A percentile compares a stretch with the other conserved stretches of the same genome.
These are phyloP conservation scores for Apophysomyces sp. DNA, from an alignment of 371 early-diverging fungal species.

Conservation along the genomic window DNA sequence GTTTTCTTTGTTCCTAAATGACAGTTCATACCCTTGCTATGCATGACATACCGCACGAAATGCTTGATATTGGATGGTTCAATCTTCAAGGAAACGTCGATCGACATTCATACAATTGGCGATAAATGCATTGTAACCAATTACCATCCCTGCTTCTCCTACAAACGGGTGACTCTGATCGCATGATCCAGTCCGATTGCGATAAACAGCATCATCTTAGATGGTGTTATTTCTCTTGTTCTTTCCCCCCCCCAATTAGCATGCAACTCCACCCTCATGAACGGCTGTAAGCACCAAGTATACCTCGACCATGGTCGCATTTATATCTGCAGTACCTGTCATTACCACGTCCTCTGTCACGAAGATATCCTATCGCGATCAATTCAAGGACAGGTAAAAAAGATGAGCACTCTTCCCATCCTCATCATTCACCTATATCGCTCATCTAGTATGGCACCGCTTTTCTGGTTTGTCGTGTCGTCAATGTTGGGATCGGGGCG, in stretches of 20 bases:
- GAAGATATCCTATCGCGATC: slow-evolving; percentile 63
- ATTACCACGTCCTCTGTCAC: slow-evolving; percentile 58
- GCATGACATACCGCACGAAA: too few species aligned
- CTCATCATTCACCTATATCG: slow-evolving; percentile 6
- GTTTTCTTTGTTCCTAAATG: too few species aligned
- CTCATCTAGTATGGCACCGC: slow-evolving; percentile 56
- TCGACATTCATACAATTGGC: too few species aligned
- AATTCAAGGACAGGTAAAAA: slow-evolving; percentile 6
- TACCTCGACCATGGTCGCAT: slow-evolving; percentile 43
- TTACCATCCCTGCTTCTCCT: not conserved
- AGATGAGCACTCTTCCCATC: not conserved
- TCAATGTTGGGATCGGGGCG: slow-evolving; percentile 52
- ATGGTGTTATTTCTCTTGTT: not conserved
- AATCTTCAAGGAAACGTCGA: too few species aligned
- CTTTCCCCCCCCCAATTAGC: not conserved
- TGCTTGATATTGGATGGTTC: too few species aligned
- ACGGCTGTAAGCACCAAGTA: slow-evolving; percentile 15
- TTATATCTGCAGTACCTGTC: slow-evolving; percentile 57
- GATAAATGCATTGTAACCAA: too few species aligned
- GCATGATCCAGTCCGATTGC: not conserved
- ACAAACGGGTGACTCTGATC: not conserved
- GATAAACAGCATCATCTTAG: slow-evolving; percentile 3
- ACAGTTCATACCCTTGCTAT: too few species aligned
- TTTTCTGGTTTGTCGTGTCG: slow-evolving; percentile 62
- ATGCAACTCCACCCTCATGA: not conserved